Evolutionary conservation across 208 protist species (phyloP).

Genomic region (Sergeia podlipaevii): DNA sequence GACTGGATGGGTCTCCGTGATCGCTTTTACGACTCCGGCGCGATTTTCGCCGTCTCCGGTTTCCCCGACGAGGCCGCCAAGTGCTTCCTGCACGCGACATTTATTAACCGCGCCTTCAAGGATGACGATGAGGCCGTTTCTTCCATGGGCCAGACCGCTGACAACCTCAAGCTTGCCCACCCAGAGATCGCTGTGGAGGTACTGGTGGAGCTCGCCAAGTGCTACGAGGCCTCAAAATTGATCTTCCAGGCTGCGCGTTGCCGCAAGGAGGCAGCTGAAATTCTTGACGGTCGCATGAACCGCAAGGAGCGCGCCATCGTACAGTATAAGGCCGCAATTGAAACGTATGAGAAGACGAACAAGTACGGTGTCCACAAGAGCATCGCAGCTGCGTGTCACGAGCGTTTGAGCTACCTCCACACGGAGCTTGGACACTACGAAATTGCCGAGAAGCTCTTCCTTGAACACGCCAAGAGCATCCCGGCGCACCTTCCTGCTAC

Average conservation of each 20-base stretch:
- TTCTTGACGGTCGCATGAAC: constrained; percentile 42
- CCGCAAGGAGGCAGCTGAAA: constrained; percentile 46
- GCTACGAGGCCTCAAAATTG: constrained; percentile 26
- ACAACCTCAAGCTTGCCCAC: constrained; percentile 50
- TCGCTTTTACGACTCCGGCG: constrained; percentile 61
- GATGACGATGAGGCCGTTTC: constrained; percentile 47
- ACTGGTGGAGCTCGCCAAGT: constrained; percentile 34
- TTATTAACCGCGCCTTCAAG: constrained; percentile 66
- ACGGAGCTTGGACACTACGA: constrained; percentile 38
- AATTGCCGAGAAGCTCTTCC: constrained; percentile 40
- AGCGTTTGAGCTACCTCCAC: constrained; percentile 50
- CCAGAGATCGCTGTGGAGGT: constrained; percentile 49
- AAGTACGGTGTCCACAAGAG: constrained; percentile 29
- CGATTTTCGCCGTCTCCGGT: constrained; percentile 47
- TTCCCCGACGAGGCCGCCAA: constrained; percentile 32
- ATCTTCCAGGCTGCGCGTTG: constrained; percentile 68
- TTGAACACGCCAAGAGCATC: constrained; percentile 25
- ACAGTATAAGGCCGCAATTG: constrained; percentile 43
- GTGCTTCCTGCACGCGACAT: constrained; percentile 59
- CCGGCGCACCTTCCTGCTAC: constrained; percentile 32
- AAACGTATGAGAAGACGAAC: constrained; percentile 32
- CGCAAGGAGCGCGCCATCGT: constrained; percentile 38
- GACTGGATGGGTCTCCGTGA: constrained; percentile 66
- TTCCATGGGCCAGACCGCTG: constrained; percentile 40
- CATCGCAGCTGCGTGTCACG: constrained; percentile 38